Evolutionary conservation across 306 rosid genomes (phyloP), one percentile per base, ranked within the genome.

Genomic region (Prunus armeniaca): DNA sequence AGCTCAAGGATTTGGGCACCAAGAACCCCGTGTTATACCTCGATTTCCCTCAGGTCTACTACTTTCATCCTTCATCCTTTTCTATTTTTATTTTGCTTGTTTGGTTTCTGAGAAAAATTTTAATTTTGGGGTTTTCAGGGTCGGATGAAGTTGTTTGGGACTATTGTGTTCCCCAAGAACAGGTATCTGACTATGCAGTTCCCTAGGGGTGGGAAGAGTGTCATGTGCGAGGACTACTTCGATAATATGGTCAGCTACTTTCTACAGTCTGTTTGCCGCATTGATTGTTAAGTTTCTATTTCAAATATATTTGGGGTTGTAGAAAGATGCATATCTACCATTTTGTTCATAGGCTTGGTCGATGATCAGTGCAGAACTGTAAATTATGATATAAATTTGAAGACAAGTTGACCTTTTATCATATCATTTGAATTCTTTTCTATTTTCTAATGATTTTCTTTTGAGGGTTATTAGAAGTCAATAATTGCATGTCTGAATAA

Each of bases 101-200:
- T 14, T 58, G 58, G 70, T 56, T 69, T 15, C 18, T 3, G 67
- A 18, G 19, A 52, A 25, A 43, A 32, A 64, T 8, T 30, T 18
- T 45, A 24, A 28, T 79, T 72, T 14, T 25, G 79, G 24, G 46
- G 20, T 76, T 81, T 72, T 54, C 88, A 89, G 96, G 98, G 98
- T 34, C 87, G 82, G 72, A 84, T 94, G 91, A 94, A 94, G 86
- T 81, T 94, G 86, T 92, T 94, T 77, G 98, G 98, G 78, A 92
- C 97, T 25, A 90, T 94, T 68, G 87, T 90, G 41, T 94, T 90
- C 81, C 98, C 98, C 10, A 83, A 84, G 78, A 94, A 88, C 84
- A 90, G 85, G 84, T 94, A 94, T 84, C 78, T 92, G 87, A 92
- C 98, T 62, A 75, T 94, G 77, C 98, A 90, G 79, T 90, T 94